phyloP scores from a whole-genome alignment of 352 stramenopile species.

The Plasmopara viticola region DNA sequence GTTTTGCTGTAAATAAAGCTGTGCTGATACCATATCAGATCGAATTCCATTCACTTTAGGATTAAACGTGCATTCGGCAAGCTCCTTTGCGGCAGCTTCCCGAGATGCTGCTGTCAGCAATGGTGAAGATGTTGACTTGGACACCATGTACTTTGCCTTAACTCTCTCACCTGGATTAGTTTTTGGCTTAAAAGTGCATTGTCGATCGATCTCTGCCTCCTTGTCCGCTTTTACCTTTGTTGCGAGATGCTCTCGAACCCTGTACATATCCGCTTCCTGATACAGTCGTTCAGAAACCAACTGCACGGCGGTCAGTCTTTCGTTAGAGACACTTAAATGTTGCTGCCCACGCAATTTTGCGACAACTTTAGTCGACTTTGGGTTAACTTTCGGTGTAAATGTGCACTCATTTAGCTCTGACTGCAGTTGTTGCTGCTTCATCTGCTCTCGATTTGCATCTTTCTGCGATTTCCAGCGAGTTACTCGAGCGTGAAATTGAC shows the following conservation, averaged over 20 bases:
- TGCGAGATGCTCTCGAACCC: constrained; percentile 60
- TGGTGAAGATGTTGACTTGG: constrained; percentile 25
- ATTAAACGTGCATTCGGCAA: constrained; percentile 72
- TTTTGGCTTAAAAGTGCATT: constrained; percentile 71
- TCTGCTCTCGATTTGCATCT: constrained; percentile 62
- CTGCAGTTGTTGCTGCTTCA: constrained; percentile 76
- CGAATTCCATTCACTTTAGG: constrained; percentile 73
- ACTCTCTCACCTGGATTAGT: constrained; percentile 62
- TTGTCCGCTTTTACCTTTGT: constrained; percentile 57
- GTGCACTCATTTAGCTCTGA: constrained; percentile 72
- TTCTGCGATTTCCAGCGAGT: constrained; percentile 78
- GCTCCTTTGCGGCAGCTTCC: constrained; percentile 50
- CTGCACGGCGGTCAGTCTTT: constrained; percentile 21
- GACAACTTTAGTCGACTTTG: constrained; percentile 65
- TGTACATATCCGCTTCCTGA: constrained; percentile 71
- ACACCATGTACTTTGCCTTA: constrained; percentile 74
- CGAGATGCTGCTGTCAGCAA: constrained; percentile 47
- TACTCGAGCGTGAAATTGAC: constrained; percentile 62
- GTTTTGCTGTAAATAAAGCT: constrained; percentile 81
- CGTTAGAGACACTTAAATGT: constrained; percentile 8
- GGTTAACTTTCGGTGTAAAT: constrained; percentile 66
- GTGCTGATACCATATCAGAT: constrained; percentile 72
- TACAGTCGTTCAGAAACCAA: constrained; percentile 66
- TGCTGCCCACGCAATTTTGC: constrained; percentile 52
- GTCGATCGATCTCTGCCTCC: constrained; percentile 58